Conservation (phyloP, 148 eudicot genomes). For the Camellia sinensis region DNA sequence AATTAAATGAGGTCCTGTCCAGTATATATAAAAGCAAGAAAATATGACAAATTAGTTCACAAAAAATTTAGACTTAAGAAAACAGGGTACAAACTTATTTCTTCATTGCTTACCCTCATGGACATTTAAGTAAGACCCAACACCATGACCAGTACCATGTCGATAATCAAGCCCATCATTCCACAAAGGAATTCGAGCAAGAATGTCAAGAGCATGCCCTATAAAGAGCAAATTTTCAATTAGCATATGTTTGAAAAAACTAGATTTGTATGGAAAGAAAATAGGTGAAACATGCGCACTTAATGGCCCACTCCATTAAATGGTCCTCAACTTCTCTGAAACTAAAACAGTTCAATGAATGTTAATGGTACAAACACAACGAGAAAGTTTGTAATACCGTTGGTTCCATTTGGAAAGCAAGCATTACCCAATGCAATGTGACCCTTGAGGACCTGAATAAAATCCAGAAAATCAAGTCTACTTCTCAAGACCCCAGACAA, state of each 20-base stretch:
- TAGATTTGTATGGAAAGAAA: neutral
- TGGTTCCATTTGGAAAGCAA: conserved; percentile 90
- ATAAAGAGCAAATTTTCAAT: conserved; percentile 7
- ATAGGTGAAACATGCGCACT: neutral
- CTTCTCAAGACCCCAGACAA: neutral
- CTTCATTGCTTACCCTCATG: conserved; percentile 75
- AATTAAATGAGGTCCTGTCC: conserved; percentile 77
- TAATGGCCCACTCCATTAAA: neutral
- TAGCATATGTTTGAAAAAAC: neutral
- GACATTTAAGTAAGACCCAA: conserved; percentile 87
- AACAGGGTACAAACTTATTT: neutral
- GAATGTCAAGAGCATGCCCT: conserved; percentile 86
- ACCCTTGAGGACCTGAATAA: conserved; percentile 84
- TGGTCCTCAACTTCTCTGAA: neutral
- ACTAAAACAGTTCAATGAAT: conserved; percentile 5
- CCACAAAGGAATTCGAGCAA: conserved; percentile 94
- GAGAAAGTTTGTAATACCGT: conserved; percentile 41
- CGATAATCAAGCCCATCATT: conserved; percentile 93
- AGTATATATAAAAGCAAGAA: conserved; percentile 12
- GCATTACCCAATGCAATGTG: conserved; percentile 86
- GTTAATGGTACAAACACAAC: neutral
- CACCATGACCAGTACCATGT: conserved; percentile 97
- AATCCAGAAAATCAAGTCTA: conserved; percentile 12
- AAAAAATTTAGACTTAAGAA: neutral
- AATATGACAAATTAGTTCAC: neutral